Percentiles rank a stretch among this genome's conserved stretches.
These are phyloP conservation scores for Calophaca sinica DNA, from an alignment of 306 rosid genomes.

Conservation along the genomic window DNA sequence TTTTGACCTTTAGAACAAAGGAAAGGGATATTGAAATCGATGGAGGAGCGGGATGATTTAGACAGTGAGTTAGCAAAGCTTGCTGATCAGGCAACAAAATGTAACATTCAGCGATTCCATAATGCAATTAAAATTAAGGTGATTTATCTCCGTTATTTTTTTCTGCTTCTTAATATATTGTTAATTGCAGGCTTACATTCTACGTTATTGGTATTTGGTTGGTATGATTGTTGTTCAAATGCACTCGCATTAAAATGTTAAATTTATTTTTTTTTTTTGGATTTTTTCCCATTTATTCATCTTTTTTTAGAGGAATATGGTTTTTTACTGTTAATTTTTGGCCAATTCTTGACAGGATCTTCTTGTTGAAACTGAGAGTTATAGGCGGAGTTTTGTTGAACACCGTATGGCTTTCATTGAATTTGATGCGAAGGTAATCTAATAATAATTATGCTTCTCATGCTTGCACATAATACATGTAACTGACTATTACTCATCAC, in stretches of 20 bases:
- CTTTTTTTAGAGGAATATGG: slow-evolving; percentile 10
- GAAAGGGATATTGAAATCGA: slow-evolving; percentile 59
- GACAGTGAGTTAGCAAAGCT: slow-evolving; percentile 70
- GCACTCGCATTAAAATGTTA: not conserved
- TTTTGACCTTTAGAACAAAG: slow-evolving; percentile 65
- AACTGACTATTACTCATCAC: slow-evolving; percentile 16
- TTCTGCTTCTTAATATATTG: slow-evolving; percentile 30
- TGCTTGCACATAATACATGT: not conserved
- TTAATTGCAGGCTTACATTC: slow-evolving; percentile 26
- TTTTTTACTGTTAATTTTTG: slow-evolving; percentile 32
- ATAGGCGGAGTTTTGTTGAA: slow-evolving; percentile 58
- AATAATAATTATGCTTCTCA: slow-evolving; percentile 14
- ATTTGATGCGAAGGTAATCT: slow-evolving; percentile 81
- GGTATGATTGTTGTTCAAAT: slow-evolving; percentile 4
- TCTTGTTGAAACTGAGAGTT: slow-evolving; percentile 71
- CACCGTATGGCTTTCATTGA: slow-evolving; percentile 72
- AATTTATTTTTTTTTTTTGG: not conserved
- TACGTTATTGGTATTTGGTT: slow-evolving; percentile 14
- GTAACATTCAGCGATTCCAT: slow-evolving; percentile 61
- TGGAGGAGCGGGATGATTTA: slow-evolving; percentile 66
- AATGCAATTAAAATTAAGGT: slow-evolving; percentile 80
- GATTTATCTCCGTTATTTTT: slow-evolving; percentile 33
- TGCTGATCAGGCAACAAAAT: slow-evolving; percentile 65
- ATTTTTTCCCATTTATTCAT: not conserved
- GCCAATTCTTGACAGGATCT: slow-evolving; percentile 59